phyloP scores from a whole-genome alignment of 257 asterid genomes.

The Solanum acaule region DNA sequence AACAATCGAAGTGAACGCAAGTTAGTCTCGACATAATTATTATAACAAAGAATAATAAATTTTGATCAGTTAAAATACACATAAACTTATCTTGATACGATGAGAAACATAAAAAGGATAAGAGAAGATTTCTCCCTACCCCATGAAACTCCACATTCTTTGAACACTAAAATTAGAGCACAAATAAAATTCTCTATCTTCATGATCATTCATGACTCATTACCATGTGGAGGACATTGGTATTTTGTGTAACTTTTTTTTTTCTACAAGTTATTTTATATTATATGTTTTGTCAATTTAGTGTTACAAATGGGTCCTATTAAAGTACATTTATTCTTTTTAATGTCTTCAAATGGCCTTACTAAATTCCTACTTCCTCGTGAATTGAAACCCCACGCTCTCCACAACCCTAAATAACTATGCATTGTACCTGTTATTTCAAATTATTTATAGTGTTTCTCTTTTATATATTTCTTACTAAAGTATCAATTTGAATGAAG shows the following conservation, averaged over 20 bases:
- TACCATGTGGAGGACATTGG: conserved; percentile 7
- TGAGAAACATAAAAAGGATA: neutral
- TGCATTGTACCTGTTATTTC: neutral
- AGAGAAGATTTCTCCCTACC: neutral
- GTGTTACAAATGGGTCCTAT: conserved; percentile 7
- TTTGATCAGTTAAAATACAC: neutral
- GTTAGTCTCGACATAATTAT: neutral
- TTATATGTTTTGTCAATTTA: conserved; percentile 8
- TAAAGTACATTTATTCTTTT: neutral
- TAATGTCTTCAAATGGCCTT: neutral
- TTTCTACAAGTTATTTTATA: neutral
- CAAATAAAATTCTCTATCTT: neutral
- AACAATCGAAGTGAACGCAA: accelerated
- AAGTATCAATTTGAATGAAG: no score
- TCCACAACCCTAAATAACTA: neutral
- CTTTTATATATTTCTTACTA: accelerated
- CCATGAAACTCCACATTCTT: neutral
- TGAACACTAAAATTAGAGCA: neutral
- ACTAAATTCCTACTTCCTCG: neutral
- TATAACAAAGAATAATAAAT: neutral
- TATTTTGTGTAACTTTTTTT: neutral
- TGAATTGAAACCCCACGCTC: neutral
- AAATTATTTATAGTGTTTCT: no score
- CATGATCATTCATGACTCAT: conserved; percentile 20
- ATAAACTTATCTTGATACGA: neutral